Conservation (phyloP, 495 filamentous ascomycete genomes). For the Aspergillus saccharolyticus region DNA sequence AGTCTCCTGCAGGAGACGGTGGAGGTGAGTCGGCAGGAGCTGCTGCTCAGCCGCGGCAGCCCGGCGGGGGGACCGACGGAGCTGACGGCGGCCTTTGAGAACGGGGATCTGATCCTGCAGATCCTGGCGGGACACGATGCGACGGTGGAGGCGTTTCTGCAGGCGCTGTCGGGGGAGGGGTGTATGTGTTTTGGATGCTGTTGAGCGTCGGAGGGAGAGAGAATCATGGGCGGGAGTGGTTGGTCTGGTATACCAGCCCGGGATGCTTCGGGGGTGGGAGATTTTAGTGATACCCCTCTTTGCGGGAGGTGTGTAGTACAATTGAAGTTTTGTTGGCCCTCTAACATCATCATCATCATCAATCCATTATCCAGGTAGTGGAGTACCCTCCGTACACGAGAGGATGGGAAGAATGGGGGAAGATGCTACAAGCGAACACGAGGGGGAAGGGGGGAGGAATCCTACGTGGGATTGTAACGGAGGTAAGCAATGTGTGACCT, state of each 20-base stretch:
- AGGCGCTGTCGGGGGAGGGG: constrained; percentile 23
- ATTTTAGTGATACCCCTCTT: constrained; percentile 5
- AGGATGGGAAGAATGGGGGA: not conserved
- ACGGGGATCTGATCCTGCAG: constrained; percentile 26
- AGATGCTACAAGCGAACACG: not conserved
- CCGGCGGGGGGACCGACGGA: not conserved
- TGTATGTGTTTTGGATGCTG: constrained; percentile 26
- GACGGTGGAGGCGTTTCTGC: constrained; percentile 31
- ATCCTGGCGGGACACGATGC: constrained; percentile 34
- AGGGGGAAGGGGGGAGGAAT: not conserved
- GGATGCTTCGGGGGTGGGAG: too few species aligned
- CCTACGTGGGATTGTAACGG: not conserved
- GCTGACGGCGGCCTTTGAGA: not conserved
- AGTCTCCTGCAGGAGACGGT: constrained; percentile 21
- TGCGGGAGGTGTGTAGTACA: not conserved
- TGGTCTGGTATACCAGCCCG: too few species aligned
- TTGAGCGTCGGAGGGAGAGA: too few species aligned
- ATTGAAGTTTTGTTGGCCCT: too few species aligned
- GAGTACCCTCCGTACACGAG: not conserved
- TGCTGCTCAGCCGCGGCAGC: not conserved
- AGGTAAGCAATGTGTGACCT: not conserved
- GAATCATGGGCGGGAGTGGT: too few species aligned
- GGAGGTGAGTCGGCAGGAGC: constrained; percentile 10
- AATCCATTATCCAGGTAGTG: too few species aligned
- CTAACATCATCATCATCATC: too few species aligned